These are phyloP conservation scores for Purshia tridentata DNA, from an alignment of 306 rosid genomes.

Conservation along the genomic window DNA sequence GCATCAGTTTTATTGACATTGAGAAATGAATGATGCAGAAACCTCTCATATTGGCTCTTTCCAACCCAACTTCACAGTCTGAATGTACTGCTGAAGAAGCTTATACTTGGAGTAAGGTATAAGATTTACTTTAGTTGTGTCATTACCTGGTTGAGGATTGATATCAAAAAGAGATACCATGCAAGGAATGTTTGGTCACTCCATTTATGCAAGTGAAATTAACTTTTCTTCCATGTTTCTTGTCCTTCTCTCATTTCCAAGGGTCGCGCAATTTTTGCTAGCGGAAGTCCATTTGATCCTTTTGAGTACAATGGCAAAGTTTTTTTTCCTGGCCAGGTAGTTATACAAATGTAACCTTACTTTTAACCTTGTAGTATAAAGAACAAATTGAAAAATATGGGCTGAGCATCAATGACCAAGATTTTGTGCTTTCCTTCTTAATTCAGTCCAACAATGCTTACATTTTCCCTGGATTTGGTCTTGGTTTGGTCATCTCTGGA, in stretches of 20 bases:
- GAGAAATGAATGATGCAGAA: slow-evolving; percentile 47
- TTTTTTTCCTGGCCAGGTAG: slow-evolving; percentile 77
- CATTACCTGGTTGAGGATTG: slow-evolving; percentile 10
- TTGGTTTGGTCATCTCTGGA: slow-evolving; percentile 85
- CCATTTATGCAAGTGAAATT: background rate
- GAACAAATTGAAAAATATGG: background rate
- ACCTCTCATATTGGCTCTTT: slow-evolving; percentile 90
- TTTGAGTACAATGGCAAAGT: slow-evolving; percentile 68
- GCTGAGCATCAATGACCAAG: background rate
- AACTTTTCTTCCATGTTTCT: slow-evolving; percentile 10
- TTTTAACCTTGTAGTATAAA: background rate
- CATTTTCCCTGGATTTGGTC: slow-evolving; percentile 87
- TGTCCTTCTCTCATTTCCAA: slow-evolving; percentile 19
- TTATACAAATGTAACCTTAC: slow-evolving; percentile 20
- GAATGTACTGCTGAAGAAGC: slow-evolving; percentile 98
- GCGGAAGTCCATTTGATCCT: slow-evolving; percentile 95
- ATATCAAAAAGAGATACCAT: background rate
- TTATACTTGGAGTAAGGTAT: slow-evolving; percentile 79
- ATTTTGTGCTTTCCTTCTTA: slow-evolving; percentile 22
- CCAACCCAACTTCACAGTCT: slow-evolving; percentile 89
- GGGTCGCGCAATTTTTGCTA: slow-evolving; percentile 91
- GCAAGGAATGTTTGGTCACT: background rate
- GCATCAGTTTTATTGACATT: background rate
- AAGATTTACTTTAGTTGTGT: background rate
- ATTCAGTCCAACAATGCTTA: slow-evolving; percentile 90